Conservation (phyloP, 768 basidiomycete species). For the Pleurotus tuber-regium region DNA sequence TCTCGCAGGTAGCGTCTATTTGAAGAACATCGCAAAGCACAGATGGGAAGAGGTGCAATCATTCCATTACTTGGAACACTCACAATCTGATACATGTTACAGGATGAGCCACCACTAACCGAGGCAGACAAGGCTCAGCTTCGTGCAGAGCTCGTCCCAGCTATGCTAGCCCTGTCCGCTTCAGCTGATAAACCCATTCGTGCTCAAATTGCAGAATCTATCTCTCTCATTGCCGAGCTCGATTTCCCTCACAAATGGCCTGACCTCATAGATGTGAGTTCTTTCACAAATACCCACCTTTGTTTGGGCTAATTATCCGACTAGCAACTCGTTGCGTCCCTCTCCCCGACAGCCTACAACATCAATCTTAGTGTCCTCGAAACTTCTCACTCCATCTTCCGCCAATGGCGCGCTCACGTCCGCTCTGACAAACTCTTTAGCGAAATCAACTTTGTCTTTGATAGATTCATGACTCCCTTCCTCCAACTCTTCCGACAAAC, state of each 20-base stretch:
- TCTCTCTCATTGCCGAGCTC: conserved; percentile 85
- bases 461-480: conserved; percentile 81
- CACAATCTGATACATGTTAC: too few species aligned
- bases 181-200: conserved; percentile 71
- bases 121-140: conserved; percentile 72
- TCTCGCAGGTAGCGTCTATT: conserved; percentile 84
- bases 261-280: conserved; percentile 86
- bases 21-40: conserved; percentile 69
- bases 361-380: conserved; percentile 89
- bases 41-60: conserved; percentile 83
- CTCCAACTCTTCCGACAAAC: conserved; percentile 78
- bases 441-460: conserved; percentile 89
- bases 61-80: too few species aligned
- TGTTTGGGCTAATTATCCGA: conserved; percentile 2
- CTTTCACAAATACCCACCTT: not conserved
- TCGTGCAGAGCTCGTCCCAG: conserved; percentile 77
- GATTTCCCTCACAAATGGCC: conserved; percentile 93
- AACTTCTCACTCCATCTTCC: conserved; percentile 95
- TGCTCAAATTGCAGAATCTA: conserved; percentile 89
- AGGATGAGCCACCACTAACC: conserved; percentile 74
- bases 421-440: conserved; percentile 84
- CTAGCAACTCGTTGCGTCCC: conserved; percentile 85
- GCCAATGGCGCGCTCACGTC: conserved; percentile 88
- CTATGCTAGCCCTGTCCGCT: conserved; percentile 84
- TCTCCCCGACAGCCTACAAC: conserved; percentile 79